A percentile compares a stretch with the other conserved stretches of the same genome.
phyloP scores from a whole-genome alignment of 2,329 filamentous ascomycete species.

The Aspergillus tamarii region DNA sequence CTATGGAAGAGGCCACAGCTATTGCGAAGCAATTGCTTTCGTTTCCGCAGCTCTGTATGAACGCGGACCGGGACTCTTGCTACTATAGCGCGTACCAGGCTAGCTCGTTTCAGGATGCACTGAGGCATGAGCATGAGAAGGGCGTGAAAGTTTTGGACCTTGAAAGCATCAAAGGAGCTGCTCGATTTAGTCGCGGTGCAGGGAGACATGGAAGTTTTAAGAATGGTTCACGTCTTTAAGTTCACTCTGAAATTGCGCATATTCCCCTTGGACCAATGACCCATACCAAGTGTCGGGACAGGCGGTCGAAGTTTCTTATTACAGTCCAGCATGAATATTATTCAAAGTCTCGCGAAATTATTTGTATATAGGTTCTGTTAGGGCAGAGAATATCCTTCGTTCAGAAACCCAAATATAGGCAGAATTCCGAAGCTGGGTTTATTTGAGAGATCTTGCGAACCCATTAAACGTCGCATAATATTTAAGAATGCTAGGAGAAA shows the following conservation, averaged over 20 bases:
- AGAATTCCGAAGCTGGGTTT: no score
- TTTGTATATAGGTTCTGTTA: neutral
- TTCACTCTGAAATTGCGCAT: neutral
- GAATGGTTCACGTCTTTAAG: neutral
- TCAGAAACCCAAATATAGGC: neutral
- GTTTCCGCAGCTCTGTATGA: constrained; percentile 59
- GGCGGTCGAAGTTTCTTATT: neutral
- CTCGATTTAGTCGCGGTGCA: constrained; percentile 43
- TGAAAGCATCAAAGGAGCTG: constrained; percentile 50
- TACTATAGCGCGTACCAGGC: constrained; percentile 58
- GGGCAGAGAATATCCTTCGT: neutral
- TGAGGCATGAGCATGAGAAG: constrained; percentile 52
- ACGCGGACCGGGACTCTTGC: constrained; percentile 51
- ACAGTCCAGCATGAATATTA: neutral
- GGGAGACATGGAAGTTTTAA: constrained; percentile 57
- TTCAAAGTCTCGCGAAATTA: neutral
- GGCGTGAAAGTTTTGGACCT: constrained; percentile 46
- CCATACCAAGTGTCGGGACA: neutral
- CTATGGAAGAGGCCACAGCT: constrained; percentile 52
- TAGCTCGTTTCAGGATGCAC: constrained; percentile 53
- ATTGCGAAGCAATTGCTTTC: constrained; percentile 52
- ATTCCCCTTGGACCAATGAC: neutral
- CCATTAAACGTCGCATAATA: neutral
- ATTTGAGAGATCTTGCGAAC: neutral
- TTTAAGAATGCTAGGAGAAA: neutral